These are phyloP conservation scores for Maudiozyma saulgeensis DNA, from an alignment of 805 yeast species.

Conservation along the genomic window DNA sequence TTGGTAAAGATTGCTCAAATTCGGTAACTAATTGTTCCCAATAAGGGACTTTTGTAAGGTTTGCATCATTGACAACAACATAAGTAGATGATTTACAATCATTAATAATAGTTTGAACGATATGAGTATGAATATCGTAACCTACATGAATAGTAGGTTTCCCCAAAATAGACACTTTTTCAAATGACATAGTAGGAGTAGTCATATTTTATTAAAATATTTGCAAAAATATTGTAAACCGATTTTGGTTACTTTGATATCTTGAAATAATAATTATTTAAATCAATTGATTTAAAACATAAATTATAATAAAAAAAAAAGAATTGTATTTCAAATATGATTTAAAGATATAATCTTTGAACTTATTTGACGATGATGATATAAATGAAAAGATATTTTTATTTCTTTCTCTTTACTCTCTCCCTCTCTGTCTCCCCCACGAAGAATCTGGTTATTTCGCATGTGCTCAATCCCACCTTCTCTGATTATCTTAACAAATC, in stretches of 20 bases:
- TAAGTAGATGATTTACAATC: slow-evolving; percentile 78
- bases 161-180: slow-evolving; percentile 70
- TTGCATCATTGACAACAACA: slow-evolving; percentile 80
- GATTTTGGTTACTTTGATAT: too few species aligned
- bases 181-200: slow-evolving; percentile 13
- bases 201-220: neutral
- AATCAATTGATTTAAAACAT: too few species aligned
- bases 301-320: too few species aligned
- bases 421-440: neutral
- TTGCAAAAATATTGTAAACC: too few species aligned
- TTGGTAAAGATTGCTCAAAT: slow-evolving; percentile 38
- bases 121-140: slow-evolving; percentile 63
- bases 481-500: too few species aligned
- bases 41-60: slow-evolving; percentile 60
- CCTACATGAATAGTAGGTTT: slow-evolving; percentile 84
- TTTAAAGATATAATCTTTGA: too few species aligned
- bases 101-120: slow-evolving; percentile 55
- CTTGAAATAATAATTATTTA: too few species aligned
- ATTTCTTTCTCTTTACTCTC: too few species aligned
- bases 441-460: neutral
- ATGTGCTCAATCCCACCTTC: too few species aligned
- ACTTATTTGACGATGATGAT: too few species aligned
- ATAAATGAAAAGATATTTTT: neutral
- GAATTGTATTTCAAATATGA: too few species aligned
- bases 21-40: slow-evolving; percentile 38